These are phyloP conservation scores for Exophiala viscosa DNA, from an alignment of 2,329 filamentous ascomycete species.

Conservation along the genomic window DNA sequence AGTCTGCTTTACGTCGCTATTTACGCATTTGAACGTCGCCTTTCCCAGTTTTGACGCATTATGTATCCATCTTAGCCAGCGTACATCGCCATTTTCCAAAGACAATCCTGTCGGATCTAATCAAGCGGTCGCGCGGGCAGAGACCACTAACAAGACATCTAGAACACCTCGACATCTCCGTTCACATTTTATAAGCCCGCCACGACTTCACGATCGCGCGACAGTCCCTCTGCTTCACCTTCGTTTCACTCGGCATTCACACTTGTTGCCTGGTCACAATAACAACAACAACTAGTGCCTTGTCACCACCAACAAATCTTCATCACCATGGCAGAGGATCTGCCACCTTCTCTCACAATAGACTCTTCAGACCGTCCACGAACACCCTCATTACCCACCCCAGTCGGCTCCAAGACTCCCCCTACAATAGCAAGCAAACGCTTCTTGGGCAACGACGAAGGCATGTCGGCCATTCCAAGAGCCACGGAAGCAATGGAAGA, in stretches of 20 bases:
- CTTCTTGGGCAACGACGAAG: slow-evolving; percentile 24
- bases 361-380: slow-evolving; percentile 28
- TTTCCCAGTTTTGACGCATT: background rate
- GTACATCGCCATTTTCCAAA: background rate
- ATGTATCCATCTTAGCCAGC: background rate
- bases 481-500: slow-evolving; percentile 56
- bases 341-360: slow-evolving; percentile 5
- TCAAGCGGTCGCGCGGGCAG: slow-evolving; percentile 20
- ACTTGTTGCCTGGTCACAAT: slow-evolving; percentile 3
- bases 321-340: slow-evolving; percentile 22
- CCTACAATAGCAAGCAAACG: slow-evolving; percentile 53
- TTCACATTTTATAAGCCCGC: background rate
- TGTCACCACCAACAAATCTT: background rate
- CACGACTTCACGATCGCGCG: background rate
- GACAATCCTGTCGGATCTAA: background rate
- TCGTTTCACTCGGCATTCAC: slow-evolving; percentile 5
- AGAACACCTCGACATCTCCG: background rate
- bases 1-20: slow-evolving; percentile 1
- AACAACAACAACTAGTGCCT: background rate
- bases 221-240: background rate
- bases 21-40: background rate
- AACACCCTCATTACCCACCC: slow-evolving; percentile 50
- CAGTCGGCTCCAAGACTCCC: slow-evolving; percentile 59
- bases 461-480: slow-evolving; percentile 29
- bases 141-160: slow-evolving; percentile 12